Base-by-base conservation (phyloP, 768 basidiomycete species). In the Suillus alpinus region DNA sequence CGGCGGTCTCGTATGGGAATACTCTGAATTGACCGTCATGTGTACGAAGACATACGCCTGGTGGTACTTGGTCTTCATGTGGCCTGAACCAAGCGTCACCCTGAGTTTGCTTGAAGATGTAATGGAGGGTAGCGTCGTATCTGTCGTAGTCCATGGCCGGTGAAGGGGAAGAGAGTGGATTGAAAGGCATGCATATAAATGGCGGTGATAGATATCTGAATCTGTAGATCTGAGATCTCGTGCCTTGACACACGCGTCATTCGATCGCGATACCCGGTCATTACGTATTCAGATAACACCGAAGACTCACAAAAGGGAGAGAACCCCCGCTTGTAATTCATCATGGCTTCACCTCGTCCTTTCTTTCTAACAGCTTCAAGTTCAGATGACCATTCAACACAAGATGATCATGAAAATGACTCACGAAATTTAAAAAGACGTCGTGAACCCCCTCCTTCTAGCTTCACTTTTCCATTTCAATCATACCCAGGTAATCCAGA, bases 401-500 rank as follows among this genome's bases (percentile, higher is more conserved):
- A 18, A 59, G 66, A 34, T 57, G 67, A 52, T 61, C 69, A 9
- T 56, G 69, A 49, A 13, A n/a, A 0, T 14, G 75, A 75, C 71
- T 68, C 41, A 70, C 70, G n/a, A 6, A 59, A 56, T 6, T 63
- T 18, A 3, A 26, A 43, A 9, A 31, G 57, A 34, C 59, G 58
- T 20, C 55, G 13, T 2, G 44, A 44, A 1, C 67, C 76, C 4
- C 81, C 80, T 0, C 81, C 81, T 0, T 80, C 79, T 0, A 65
- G 80, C 1, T 82, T 75, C 62, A 37, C 65, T 16, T 77, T 66
- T 63, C 86, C 86, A 14, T 87, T 86, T 77, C 83, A 87, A 68
- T 80, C 83, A 0, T 81, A 89, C 67, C 78, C 83, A 0, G 86
- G 87, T 16, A 89, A 87, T 69, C 84, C 87, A 9, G 88, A 88